These are phyloP conservation scores for Russula emetica DNA, from an alignment of 768 basidiomycete species.

Conservation along the genomic window DNA sequence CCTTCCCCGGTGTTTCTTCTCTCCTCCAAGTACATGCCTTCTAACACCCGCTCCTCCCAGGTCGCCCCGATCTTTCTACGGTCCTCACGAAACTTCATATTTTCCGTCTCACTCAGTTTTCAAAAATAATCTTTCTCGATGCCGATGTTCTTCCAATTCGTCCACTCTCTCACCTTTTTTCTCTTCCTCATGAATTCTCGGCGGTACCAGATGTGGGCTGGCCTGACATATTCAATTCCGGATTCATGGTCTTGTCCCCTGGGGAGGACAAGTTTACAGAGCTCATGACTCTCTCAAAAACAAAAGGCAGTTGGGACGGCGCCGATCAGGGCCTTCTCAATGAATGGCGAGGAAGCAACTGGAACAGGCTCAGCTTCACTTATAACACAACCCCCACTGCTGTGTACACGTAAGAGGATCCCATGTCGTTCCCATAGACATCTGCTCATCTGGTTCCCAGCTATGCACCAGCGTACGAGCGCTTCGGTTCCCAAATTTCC, in stretches of 20 bases:
- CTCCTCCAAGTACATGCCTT: not conserved
- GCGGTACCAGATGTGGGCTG: conserved; percentile 97
- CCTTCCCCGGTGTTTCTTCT: not conserved
- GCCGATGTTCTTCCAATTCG: conserved; percentile 87
- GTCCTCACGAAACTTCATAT: conserved; percentile 96
- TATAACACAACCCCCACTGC: conserved; percentile 99
- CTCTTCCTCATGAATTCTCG: conserved; percentile 74
- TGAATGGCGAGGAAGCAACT: conserved; percentile 83
- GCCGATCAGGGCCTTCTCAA: conserved; percentile 98
- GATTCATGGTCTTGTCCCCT: conserved; percentile 84
- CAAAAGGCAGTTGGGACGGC: conserved; percentile 91
- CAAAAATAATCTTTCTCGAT: conserved; percentile 86
- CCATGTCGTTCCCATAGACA: not conserved
- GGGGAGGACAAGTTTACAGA: conserved; percentile 78
- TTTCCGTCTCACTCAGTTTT: conserved; percentile 85
- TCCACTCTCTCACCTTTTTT: conserved; percentile 91
- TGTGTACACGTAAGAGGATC: conserved; percentile 78
- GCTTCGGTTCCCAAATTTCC: conserved; percentile 82
- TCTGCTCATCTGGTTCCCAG: conserved; percentile 39
- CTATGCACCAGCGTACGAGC: conserved; percentile 95
- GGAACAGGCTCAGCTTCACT: conserved; percentile 94
- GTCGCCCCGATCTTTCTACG: conserved; percentile 88
- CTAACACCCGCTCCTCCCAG: conserved; percentile 40
- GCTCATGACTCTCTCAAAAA: conserved; percentile 62
- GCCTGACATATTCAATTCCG: conserved; percentile 99